Conservation (phyloP, 2,329 filamentous ascomycete species). For the Pyricularia grisea region DNA sequence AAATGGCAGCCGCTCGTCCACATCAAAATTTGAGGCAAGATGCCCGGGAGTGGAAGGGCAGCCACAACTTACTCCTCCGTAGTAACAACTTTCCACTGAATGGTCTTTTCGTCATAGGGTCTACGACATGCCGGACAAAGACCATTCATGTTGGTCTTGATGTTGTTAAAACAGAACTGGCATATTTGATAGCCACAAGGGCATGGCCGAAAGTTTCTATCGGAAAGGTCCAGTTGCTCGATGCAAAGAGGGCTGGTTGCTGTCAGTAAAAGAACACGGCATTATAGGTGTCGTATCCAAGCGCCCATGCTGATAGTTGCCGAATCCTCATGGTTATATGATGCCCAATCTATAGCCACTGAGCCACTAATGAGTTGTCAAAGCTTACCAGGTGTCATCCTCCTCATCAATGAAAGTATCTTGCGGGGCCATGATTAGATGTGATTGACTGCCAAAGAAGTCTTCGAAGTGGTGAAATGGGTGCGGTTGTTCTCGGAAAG, state of each 20-base stretch:
- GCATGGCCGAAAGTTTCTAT: slow-evolving; percentile 94
- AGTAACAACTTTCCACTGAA: slow-evolving; percentile 92
- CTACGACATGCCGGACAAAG: slow-evolving; percentile 94
- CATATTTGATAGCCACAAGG: slow-evolving; percentile 99
- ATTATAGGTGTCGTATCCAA: neutral
- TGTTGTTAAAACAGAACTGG: slow-evolving; percentile 99
- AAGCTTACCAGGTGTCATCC: slow-evolving; percentile 56
- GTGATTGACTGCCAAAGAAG: neutral
- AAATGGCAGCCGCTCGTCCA: neutral
- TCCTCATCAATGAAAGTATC: slow-evolving; percentile 65
- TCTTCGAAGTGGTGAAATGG: neutral
- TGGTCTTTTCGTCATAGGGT: slow-evolving; percentile 93
- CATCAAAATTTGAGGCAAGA: neutral
- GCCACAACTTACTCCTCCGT: slow-evolving; percentile 73
- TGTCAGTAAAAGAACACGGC: slow-evolving; percentile 14
- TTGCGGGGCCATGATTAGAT: slow-evolving; percentile 50
- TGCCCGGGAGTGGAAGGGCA: neutral
- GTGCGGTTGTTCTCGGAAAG: neutral
- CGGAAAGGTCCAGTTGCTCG: slow-evolving; percentile 96
- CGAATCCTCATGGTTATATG: slow-evolving; percentile 8
- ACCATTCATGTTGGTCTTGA: slow-evolving; percentile 96
- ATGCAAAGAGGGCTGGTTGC: slow-evolving; percentile 79
- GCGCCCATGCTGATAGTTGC: neutral
- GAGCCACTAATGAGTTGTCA: slow-evolving; percentile 3
- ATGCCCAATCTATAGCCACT: neutral